Evolutionary conservation across 2,329 filamentous ascomycete genomes (phyloP).

Genomic region (Penicillium sp.): DNA sequence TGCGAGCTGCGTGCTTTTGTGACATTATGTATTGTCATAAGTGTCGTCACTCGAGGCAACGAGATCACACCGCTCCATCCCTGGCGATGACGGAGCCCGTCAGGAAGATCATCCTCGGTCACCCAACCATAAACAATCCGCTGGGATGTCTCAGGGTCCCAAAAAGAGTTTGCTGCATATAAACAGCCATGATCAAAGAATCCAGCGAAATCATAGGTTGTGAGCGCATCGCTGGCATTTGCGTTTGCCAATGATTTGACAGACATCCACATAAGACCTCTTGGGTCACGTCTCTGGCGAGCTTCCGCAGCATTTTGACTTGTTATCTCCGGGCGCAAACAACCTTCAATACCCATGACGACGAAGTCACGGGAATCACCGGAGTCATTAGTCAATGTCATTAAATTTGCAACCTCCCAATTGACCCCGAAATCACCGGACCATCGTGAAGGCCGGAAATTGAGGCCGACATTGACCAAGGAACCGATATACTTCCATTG

Average conservation of each 20-base stretch:
- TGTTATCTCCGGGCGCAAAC: conserved; percentile 16
- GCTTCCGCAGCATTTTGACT: conserved; percentile 7
- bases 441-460: conserved; percentile 46
- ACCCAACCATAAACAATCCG: conserved; percentile 53
- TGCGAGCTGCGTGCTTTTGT: conserved; percentile 36
- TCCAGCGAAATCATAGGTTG: conserved; percentile 45
- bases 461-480: conserved; percentile 43
- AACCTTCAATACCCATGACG: conserved; percentile 50
- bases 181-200: conserved; percentile 50
- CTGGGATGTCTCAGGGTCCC: conserved; percentile 43
- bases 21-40: conserved; percentile 42
- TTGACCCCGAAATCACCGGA: conserved; percentile 53
- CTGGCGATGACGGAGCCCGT: conserved; percentile 44
- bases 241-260: conserved; percentile 26
- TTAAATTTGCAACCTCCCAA: conserved; percentile 53
- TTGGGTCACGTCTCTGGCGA: conserved; percentile 24
- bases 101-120: conserved; percentile 51
- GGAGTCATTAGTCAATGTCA: conserved; percentile 40
- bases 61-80: conserved; percentile 53
- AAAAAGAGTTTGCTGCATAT: conserved; percentile 53
- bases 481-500: conserved; percentile 50
- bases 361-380: conserved; percentile 40
- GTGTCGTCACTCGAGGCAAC: conserved; percentile 45
- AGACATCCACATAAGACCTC: conserved; percentile 49
- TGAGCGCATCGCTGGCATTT: conserved; percentile 13